Evolutionary conservation across 2,329 filamentous ascomycete genomes (phyloP).

Genomic region (Ascochyta clinopodiicola): DNA sequence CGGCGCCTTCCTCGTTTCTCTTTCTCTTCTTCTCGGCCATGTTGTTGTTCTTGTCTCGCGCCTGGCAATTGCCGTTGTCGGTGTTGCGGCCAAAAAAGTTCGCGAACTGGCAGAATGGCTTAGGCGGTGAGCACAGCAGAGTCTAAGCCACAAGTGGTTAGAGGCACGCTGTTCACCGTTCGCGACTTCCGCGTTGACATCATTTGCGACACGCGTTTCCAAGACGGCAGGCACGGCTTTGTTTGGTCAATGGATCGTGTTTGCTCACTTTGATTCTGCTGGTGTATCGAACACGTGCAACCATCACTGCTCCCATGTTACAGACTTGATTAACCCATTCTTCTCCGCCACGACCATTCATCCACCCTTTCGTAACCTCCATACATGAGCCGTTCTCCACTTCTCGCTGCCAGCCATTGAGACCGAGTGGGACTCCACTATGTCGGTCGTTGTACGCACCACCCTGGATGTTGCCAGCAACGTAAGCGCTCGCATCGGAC

Average conservation of each 20-base stretch:
- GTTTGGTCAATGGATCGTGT: background rate
- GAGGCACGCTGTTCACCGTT: background rate
- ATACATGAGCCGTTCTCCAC: background rate
- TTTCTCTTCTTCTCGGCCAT: slow-evolving; percentile 51
- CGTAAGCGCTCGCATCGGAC: slow-evolving; percentile 23
- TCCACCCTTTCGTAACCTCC: background rate
- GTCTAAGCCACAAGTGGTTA: background rate
- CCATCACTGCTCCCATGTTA: background rate
- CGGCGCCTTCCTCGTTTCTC: slow-evolving; percentile 38
- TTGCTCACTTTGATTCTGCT: background rate
- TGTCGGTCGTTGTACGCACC: slow-evolving; percentile 29
- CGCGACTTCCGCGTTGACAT: slow-evolving; percentile 14
- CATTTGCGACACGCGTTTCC: slow-evolving; percentile 6
- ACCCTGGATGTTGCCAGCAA: slow-evolving; percentile 38
- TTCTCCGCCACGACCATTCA: background rate
- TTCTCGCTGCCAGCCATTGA: slow-evolving; percentile 3
- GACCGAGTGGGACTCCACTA: slow-evolving; percentile 5
- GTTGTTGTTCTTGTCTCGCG: slow-evolving; percentile 19
- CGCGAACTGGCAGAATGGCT: slow-evolving; percentile 26
- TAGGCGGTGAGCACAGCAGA: background rate
- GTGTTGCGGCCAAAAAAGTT: slow-evolving; percentile 32
- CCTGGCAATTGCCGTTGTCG: slow-evolving; percentile 8
- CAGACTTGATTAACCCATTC: background rate
- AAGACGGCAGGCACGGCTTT: slow-evolving; percentile 1
- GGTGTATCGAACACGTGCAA: background rate